Evolutionary conservation across 2,329 filamentous ascomycete species (phyloP).

Genomic region (Fusarium pilosicola): DNA sequence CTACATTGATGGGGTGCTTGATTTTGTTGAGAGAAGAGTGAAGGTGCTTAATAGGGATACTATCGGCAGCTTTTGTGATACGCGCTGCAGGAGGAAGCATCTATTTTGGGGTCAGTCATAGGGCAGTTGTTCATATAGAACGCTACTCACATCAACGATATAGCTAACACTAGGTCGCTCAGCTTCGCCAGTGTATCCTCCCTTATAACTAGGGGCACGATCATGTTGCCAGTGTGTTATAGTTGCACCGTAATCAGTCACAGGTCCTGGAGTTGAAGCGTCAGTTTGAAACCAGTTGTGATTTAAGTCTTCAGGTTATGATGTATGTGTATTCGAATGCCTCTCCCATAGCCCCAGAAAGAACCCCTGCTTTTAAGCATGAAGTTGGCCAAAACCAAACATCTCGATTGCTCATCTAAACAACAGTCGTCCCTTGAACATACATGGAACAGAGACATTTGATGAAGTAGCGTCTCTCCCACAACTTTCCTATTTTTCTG

Average conservation of each 20-base stretch:
- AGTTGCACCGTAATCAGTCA: constrained; percentile 92
- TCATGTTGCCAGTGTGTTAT: constrained; percentile 92
- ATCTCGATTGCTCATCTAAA: neutral
- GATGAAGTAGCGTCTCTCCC: neutral
- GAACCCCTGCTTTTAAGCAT: neutral
- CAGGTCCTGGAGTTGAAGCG: constrained; percentile 69
- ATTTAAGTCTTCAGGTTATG: constrained; percentile 10
- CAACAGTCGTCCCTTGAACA: neutral
- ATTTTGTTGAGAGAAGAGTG: constrained; percentile 99
- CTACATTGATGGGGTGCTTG: constrained; percentile 96
- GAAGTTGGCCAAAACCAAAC: neutral
- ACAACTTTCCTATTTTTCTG: neutral
- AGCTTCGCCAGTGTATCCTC: constrained; percentile 75
- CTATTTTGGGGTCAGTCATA: constrained; percentile 55
- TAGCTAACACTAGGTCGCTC: constrained; percentile 91
- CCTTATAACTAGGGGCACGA: constrained; percentile 75
- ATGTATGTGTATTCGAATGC: neutral
- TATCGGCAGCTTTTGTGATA: constrained; percentile 79
- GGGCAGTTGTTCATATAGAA: neutral
- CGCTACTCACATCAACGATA: constrained; percentile 78
- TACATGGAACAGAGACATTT: neutral
- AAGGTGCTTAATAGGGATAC: constrained; percentile 92
- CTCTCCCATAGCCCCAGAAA: neutral
- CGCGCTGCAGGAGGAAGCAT: constrained; percentile 88
- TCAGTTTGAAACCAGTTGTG: constrained; percentile 34